Conservation (phyloP, 768 basidiomycete species). For the Lactarius evosmus region DNA sequence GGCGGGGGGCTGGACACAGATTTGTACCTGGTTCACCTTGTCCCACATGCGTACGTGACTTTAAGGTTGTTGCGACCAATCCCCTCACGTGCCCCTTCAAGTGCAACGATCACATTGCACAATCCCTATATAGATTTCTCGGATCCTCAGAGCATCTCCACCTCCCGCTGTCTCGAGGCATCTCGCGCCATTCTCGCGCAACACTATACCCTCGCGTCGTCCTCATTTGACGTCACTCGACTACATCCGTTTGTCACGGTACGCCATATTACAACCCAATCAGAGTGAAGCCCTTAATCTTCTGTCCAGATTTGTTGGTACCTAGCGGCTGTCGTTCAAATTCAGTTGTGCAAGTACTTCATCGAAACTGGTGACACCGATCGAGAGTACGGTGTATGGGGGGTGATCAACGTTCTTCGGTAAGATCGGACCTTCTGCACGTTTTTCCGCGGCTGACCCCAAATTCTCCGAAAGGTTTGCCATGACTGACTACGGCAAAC, state of each 20-base stretch:
- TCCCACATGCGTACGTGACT: conserved; percentile 75
- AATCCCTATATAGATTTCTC: conserved; percentile 79
- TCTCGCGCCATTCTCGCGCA: conserved; percentile 71
- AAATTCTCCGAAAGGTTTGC: conserved; percentile 83
- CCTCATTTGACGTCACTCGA: conserved; percentile 75
- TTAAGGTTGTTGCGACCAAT: conserved; percentile 26
- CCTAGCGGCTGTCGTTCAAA: conserved; percentile 81
- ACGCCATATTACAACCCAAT: conserved; percentile 31
- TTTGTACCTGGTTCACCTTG: conserved; percentile 80
- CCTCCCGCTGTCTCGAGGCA: conserved; percentile 68
- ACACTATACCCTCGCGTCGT: conserved; percentile 75
- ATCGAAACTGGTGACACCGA: conserved; percentile 77
- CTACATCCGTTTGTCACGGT: conserved; percentile 83
- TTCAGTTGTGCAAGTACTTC: conserved; percentile 82
- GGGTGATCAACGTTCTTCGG: conserved; percentile 83
- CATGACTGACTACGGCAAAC: conserved; percentile 76
- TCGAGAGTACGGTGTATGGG: conserved; percentile 77
- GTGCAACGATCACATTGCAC: conserved; percentile 85
- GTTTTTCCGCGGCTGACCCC: conserved; percentile 8
- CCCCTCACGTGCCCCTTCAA: conserved; percentile 33
- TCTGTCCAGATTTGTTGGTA: conserved; percentile 79
- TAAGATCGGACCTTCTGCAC: conserved; percentile 33
- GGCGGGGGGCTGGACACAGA: conserved; percentile 68
- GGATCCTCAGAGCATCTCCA: conserved; percentile 62
- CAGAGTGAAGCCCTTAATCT: conserved; percentile 8